Evolutionary conservation across 306 rosid genomes (phyloP), one percentile per base, ranked within the genome.

Genomic region (Prinsepia uniflora): DNA sequence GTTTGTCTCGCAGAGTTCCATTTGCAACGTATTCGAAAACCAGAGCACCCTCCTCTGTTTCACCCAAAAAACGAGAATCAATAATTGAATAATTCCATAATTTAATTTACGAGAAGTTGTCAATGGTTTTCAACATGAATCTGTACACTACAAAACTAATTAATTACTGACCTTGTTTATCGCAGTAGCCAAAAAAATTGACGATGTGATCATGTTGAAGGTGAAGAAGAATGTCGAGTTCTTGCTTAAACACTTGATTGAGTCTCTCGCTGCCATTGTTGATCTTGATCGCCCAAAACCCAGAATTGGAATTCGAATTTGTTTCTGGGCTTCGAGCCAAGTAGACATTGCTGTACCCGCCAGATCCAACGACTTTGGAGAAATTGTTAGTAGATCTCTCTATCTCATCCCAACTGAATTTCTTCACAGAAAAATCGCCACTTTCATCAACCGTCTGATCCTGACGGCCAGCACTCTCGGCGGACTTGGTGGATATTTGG

Each of bases 311-410:
- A 3, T 15, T 1, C 18, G 42, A n/a, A 5, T 22, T 3, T 1
- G 63, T 0, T 2, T 19, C 10, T 7, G 76, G 55, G 15, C 59
- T 48, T 40, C 55, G 71, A 54, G 78, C 86, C 67, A 76, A 61
- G 80, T 71, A 85, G 7, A 85, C 86, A 6, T 43, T 85, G 63
- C 89, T 82, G 49, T 71, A 85, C 43, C 89, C 89, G 0, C 89
- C 89, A 22, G 76, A 49, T 66, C 89, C 89, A 10, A 85, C 76
- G 19, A 81, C 67, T 45, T 71, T 72, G 10, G 76, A 79, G 66
- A 82, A 73, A 43, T 73, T 65, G 41, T 18, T 54, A 3, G 89
- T 82, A 15, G 68, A 75, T 39, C 58, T 75, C 63, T 80, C 67
- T 9, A 81, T 77, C 70, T 82, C 84, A 34, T 50, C 75, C 89